phyloP scores from a whole-genome alignment of 2,329 filamentous ascomycete species.

The Hypoxylon sp. region DNA sequence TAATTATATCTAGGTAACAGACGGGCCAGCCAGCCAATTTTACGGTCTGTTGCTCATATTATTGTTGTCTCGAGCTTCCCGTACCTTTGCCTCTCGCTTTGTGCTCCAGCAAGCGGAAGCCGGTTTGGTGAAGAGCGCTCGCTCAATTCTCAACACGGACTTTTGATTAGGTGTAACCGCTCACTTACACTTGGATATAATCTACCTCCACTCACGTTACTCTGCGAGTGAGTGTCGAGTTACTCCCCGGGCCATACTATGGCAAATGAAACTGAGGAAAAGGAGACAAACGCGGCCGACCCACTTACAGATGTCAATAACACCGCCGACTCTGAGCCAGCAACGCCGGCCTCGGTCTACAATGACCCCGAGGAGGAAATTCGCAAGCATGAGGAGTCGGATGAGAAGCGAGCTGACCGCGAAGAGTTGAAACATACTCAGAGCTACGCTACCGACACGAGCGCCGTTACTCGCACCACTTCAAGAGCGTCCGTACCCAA shows the following conservation, averaged over 20 bases:
- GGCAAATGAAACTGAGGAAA: conserved; percentile 46
- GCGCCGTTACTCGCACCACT: conserved; percentile 61
- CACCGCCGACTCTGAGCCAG: conserved; percentile 38
- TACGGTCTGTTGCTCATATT: conserved; percentile 10
- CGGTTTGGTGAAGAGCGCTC: not conserved
- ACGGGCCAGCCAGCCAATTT: conserved; percentile 12
- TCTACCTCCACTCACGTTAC: conserved; percentile 19
- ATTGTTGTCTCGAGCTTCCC: conserved; percentile 2
- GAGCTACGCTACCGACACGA: conserved; percentile 67
- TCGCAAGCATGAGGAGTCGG: conserved; percentile 44
- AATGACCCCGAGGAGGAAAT: conserved; percentile 50
- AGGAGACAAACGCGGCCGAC: conserved; percentile 47
- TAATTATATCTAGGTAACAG: conserved; percentile 13
- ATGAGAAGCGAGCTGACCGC: conserved; percentile 48
- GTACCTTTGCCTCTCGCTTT: conserved; percentile 15
- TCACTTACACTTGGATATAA: conserved; percentile 16
- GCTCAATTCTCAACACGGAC: not conserved
- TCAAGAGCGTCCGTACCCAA: conserved; percentile 49
- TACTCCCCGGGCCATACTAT: conserved; percentile 39
- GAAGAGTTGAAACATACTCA: conserved; percentile 58
- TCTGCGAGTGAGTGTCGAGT: conserved; percentile 15
- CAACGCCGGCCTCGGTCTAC: conserved; percentile 35
- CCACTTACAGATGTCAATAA: conserved; percentile 43
- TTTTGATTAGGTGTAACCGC: conserved; percentile 11
- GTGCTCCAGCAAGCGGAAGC: conserved; percentile 6